Evolutionary conservation across 495 filamentous ascomycete species (phyloP).

Genomic region (Symbiotaphrina buchneri): DNA sequence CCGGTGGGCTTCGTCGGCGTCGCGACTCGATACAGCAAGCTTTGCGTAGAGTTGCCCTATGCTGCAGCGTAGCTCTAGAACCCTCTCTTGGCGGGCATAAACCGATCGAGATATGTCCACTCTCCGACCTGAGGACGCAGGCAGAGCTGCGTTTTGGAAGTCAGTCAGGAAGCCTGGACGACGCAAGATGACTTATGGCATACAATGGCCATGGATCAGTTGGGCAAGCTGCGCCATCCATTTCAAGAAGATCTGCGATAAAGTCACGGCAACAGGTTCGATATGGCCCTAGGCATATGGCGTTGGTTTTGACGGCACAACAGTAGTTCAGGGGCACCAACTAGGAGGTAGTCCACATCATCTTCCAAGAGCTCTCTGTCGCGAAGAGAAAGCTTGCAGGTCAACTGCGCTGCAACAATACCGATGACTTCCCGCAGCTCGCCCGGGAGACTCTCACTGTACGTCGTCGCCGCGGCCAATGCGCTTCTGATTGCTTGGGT

Average conservation of each 20-base stretch:
- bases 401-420: slow-evolving; percentile 8
- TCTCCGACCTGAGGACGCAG: no score
- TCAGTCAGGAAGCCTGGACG: no score
- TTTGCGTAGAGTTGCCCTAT: no score
- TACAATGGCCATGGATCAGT: background rate
- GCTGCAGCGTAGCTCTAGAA: no score
- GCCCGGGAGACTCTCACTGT: background rate
- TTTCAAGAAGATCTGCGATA: background rate
- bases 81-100: no score
- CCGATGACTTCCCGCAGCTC: slow-evolving; percentile 11
- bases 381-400: slow-evolving; percentile 5
- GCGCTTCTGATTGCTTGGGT: background rate
- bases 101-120: no score
- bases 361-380: slow-evolving; percentile 10
- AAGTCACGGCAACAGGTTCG: background rate
- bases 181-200: no score
- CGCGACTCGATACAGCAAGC: no score
- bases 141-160: no score
- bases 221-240: background rate
- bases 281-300: background rate
- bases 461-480: background rate
- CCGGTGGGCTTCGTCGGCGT: slow-evolving; percentile 3
- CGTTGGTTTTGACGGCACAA: no score
- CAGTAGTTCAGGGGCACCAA: no score
- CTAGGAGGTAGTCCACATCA: slow-evolving; percentile 10